Conservation (phyloP, 1,284 basidiomycete genomes). For the Rhizopogon parksii region DNA sequence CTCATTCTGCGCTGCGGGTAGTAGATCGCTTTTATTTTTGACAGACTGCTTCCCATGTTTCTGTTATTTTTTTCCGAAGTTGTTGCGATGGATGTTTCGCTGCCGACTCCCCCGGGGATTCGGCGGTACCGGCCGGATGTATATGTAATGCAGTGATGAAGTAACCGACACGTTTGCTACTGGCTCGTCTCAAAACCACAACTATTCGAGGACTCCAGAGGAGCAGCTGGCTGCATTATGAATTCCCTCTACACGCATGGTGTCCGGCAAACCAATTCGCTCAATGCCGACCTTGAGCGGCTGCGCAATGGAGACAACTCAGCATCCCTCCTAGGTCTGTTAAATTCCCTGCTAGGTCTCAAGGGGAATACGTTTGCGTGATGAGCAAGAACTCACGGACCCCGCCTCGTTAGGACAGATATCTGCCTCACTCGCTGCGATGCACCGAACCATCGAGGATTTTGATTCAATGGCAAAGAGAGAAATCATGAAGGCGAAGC, state of each 20-base stretch:
- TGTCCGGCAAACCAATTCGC: conserved; percentile 83
- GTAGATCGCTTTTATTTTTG: not conserved
- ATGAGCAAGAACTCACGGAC: conserved; percentile 7
- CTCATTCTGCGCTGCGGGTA: not conserved
- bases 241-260: conserved; percentile 93
- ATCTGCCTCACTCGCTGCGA: conserved; percentile 85
- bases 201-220: not conserved
- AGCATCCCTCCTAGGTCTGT: conserved; percentile 71
- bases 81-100: not conserved
- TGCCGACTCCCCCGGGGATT: not conserved
- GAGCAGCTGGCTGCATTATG: conserved; percentile 41
- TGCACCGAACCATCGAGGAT: conserved; percentile 89
- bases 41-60: not conserved
- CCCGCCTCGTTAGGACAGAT: conserved; percentile 71
- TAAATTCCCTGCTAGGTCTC: not conserved
- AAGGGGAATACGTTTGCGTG: not conserved
- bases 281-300: conserved; percentile 80
- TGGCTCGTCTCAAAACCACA: not conserved
- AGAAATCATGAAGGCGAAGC: conserved; percentile 89
- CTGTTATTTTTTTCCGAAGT: not conserved
- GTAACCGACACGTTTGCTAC: conserved; percentile 7
- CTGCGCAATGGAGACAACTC: conserved; percentile 76
- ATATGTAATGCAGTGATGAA: not conserved
- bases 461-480: conserved; percentile 93
- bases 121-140: conserved; percentile 1